A percentile compares a stretch with the other conserved stretches of the same genome.
Evolutionary conservation across 352 stramenopile genomes (phyloP).

Genomic region (Phytophthora constricta): DNA sequence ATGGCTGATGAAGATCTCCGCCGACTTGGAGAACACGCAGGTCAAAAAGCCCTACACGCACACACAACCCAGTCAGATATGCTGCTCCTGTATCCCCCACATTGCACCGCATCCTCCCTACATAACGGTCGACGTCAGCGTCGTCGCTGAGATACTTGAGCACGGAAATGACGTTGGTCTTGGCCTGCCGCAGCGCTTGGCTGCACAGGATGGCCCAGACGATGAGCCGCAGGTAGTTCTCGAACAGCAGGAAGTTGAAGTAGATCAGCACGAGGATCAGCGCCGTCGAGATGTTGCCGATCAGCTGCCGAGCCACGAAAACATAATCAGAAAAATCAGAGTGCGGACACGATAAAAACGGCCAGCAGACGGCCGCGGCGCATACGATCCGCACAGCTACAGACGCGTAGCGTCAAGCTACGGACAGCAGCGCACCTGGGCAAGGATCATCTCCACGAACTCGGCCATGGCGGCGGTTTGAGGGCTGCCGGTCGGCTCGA

Average conservation of each 20-base stretch:
- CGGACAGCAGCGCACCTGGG: slow-evolving; percentile 54
- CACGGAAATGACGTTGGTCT: slow-evolving; percentile 85
- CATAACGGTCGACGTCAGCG: slow-evolving; percentile 72
- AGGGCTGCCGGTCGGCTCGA: background rate
- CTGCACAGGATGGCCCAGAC: slow-evolving; percentile 89
- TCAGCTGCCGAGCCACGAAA: slow-evolving; percentile 47
- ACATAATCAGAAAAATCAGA: background rate
- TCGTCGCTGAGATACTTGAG: slow-evolving; percentile 88
- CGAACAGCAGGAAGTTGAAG: slow-evolving; percentile 91
- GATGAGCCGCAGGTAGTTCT: slow-evolving; percentile 89
- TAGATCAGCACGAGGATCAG: slow-evolving; percentile 88
- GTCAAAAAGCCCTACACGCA: slow-evolving; percentile 71
- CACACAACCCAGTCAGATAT: background rate
- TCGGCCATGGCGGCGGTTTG: slow-evolving; percentile 58
- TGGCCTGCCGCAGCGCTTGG: slow-evolving; percentile 84
- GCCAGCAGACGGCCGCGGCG: background rate
- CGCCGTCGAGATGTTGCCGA: slow-evolving; percentile 89
- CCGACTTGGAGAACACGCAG: slow-evolving; percentile 79
- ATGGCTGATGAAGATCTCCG: slow-evolving; percentile 79
- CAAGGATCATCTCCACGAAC: slow-evolving; percentile 86
- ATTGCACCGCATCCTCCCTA: slow-evolving; percentile 32
- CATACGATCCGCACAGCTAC: background rate
- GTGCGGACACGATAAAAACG: background rate
- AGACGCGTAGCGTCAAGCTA: slow-evolving; percentile 3
- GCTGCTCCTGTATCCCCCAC: background rate